Evolutionary conservation across 768 basidiomycete genomes (phyloP).

Genomic region (Plicaturopsis crispa): DNA sequence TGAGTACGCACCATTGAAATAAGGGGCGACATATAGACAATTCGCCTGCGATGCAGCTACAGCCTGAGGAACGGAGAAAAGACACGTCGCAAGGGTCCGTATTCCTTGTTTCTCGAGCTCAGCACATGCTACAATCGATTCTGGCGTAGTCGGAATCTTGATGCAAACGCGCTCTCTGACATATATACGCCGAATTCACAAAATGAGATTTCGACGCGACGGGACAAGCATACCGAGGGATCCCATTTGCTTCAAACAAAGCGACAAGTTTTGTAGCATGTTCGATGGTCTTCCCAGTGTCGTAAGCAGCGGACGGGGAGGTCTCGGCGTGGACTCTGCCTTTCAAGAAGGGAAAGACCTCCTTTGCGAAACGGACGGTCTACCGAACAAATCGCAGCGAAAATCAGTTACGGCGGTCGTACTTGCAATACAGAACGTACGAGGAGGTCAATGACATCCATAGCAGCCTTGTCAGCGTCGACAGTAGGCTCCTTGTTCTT

Average conservation of each 20-base stretch:
- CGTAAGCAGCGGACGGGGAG: constrained; percentile 32
- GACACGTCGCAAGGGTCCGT: constrained; percentile 43
- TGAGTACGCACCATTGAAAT: constrained; percentile 50
- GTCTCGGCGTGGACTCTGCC: constrained; percentile 40
- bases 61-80: constrained; percentile 50
- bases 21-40: constrained; percentile 46
- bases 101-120: constrained; percentile 37
- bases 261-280: constrained; percentile 34
- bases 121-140: constrained; percentile 42
- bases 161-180: constrained; percentile 42
- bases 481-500: constrained; percentile 10
- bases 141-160: constrained; percentile 51
- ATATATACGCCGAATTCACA: neutral
- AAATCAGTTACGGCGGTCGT: constrained; percentile 3
- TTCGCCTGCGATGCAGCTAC: constrained; percentile 45
- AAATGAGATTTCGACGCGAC: too few relatives aligned
- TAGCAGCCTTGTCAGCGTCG: constrained; percentile 17
- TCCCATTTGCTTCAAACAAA: constrained; percentile 33
- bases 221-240: constrained; percentile 24
- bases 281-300: constrained; percentile 30
- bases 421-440: constrained; percentile 16
- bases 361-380: constrained; percentile 37
- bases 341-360: constrained; percentile 31
- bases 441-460: constrained; percentile 30
- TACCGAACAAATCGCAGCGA: constrained; percentile 8